A percentile compares a stretch with the other conserved stretches of the same genome.
These are phyloP conservation scores for Selenicereus undatus DNA, from an alignment of 148 eudicot genomes.

Conservation along the genomic window DNA sequence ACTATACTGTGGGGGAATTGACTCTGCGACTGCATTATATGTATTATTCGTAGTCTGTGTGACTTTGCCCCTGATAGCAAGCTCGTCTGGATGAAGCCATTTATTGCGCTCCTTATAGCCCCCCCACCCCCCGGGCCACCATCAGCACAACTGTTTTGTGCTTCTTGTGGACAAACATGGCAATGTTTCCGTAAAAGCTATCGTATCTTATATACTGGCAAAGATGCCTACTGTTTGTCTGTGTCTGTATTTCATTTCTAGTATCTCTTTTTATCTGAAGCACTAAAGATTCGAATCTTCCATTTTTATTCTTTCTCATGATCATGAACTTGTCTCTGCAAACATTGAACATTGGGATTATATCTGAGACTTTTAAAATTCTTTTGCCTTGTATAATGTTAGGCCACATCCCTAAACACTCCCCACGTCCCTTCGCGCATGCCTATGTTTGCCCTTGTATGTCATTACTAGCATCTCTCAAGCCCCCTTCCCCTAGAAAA, in stretches of 20 bases:
- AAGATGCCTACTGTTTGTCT: not conserved
- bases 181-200: not conserved
- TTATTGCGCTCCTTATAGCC: too few relatives aligned
- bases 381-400: too few relatives aligned
- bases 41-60: not conserved
- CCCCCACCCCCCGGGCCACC: too few relatives aligned
- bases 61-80: not conserved
- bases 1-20: not conserved
- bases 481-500: too few relatives aligned
- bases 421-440: too few relatives aligned
- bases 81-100: too few relatives aligned
- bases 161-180: not conserved
- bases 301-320: not conserved
- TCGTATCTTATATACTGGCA: not conserved
- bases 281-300: not conserved
- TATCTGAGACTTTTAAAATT: not conserved
- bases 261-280: not conserved
- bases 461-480: too few relatives aligned
- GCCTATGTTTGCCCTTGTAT: too few relatives aligned
- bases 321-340: not conserved
- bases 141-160: not conserved
- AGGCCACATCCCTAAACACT: too few relatives aligned
- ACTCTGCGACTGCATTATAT: not conserved
- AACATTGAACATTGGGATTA: not conserved
- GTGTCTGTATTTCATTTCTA: not conserved